A percentile compares a stretch with the other conserved stretches of the same genome.
Conservation (phyloP, 495 filamentous ascomycete species). For the Tuber magnatum region DNA sequence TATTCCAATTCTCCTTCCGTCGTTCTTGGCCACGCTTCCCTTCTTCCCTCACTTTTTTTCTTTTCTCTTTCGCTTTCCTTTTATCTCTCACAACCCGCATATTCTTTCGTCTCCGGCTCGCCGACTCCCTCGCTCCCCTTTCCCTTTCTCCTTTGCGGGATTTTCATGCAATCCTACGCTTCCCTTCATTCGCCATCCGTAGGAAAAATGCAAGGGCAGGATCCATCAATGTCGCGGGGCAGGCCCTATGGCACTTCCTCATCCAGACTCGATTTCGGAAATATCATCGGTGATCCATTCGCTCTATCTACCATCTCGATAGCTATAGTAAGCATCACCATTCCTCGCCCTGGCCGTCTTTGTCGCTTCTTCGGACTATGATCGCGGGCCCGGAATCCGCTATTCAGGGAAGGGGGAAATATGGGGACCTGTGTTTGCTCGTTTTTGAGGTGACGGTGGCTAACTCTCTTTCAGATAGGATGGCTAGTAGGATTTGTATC, state of each 20-base stretch:
- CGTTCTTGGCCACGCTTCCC: conserved; percentile 36
- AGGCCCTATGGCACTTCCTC: conserved; percentile 49
- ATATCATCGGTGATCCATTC: conserved; percentile 93
- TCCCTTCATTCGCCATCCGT: conserved; percentile 67
- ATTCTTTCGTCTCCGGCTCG: conserved; percentile 36
- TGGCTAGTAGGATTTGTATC: conserved; percentile 89
- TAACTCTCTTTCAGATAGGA: conserved; percentile 57
- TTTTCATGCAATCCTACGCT: conserved; percentile 63
- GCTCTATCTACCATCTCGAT: conserved; percentile 91
- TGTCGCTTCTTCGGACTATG: conserved; percentile 3
- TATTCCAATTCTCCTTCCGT: conserved; percentile 38
- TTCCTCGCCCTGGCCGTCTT: not conserved
- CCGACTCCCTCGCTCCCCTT: conserved; percentile 28
- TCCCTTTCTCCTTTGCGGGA: conserved; percentile 43
- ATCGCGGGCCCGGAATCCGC: not conserved
- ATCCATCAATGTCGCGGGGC: conserved; percentile 44
- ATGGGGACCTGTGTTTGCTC: not conserved
- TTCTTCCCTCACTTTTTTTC: conserved; percentile 25
- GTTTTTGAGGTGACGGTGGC: conserved; percentile 3
- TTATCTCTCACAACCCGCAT: conserved; percentile 26
- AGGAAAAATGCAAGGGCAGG: conserved; percentile 67
- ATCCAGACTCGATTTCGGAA: conserved; percentile 62
- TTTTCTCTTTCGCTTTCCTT: conserved; percentile 14
- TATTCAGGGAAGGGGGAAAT: not conserved
- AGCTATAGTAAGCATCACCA: conserved; percentile 60